Conservation (phyloP, 2,329 filamentous ascomycete genomes). For the Fusarium sp. region DNA sequence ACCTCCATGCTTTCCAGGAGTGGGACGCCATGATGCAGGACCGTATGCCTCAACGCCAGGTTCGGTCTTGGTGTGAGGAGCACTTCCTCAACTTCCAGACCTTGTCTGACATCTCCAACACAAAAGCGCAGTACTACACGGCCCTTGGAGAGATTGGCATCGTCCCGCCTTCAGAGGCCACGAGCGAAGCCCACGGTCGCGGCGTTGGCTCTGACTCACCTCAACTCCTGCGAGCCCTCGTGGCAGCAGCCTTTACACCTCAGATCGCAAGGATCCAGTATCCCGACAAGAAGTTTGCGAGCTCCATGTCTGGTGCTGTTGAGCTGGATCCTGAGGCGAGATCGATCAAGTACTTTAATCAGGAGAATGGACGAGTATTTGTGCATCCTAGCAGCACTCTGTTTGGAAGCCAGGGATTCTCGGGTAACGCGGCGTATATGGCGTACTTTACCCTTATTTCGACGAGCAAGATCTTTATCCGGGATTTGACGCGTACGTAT, state of each 20-base stretch:
- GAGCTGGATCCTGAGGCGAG: conserved; percentile 92
- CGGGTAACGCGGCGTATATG: conserved; percentile 79
- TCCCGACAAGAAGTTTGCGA: conserved; percentile 94
- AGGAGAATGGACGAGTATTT: conserved; percentile 88
- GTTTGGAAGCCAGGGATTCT: conserved; percentile 84
- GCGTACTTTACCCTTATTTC: conserved; percentile 93
- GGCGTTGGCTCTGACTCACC: conserved; percentile 44
- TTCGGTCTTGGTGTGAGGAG: conserved; percentile 82
- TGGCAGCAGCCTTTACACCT: conserved; percentile 80
- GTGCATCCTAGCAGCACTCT: conserved; percentile 90
- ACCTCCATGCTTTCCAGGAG: conserved; percentile 83
- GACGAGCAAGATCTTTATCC: conserved; percentile 90
- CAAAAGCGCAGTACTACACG: conserved; percentile 84
- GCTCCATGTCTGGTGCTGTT: conserved; percentile 86
- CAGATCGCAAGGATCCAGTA: conserved; percentile 93
- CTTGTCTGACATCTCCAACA: conserved; percentile 88
- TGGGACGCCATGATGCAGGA: conserved; percentile 77
- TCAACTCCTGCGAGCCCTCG: conserved; percentile 73
- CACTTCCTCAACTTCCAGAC: conserved; percentile 88
- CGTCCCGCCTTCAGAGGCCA: conserved; percentile 57
- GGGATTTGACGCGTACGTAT: conserved; percentile 85
- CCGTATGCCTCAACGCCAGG: conserved; percentile 67
- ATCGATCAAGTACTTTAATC: conserved; percentile 92
- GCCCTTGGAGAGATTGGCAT: conserved; percentile 90
- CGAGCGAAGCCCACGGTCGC: conserved; percentile 41